Conservation (phyloP, 306 rosid genomes). For the Bauhinia variegata region DNA sequence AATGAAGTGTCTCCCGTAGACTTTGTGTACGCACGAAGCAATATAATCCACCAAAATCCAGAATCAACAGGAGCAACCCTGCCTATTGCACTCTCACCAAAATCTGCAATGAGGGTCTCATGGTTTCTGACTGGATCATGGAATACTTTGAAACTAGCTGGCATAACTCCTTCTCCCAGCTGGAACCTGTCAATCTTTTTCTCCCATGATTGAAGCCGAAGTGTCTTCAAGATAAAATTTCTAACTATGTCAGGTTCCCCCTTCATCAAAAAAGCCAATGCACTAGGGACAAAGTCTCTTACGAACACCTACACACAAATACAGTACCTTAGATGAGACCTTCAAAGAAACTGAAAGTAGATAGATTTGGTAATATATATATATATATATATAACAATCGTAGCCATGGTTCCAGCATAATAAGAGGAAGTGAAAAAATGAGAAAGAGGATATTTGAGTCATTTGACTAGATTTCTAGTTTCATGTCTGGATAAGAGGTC, state of each 20-base stretch:
- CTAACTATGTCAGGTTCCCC: conserved; percentile 81
- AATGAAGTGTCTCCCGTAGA: conserved; percentile 84
- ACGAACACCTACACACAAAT: conserved; percentile 72
- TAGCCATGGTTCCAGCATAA: conserved; percentile 8
- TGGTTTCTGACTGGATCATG: conserved; percentile 73
- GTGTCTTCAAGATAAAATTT: conserved; percentile 78
- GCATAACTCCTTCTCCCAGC: conserved; percentile 97
- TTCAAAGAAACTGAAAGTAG: conserved; percentile 25
- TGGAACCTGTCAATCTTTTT: conserved; percentile 85
- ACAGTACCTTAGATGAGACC: conserved; percentile 30
- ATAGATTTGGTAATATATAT: conserved; percentile 5
- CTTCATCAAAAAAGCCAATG: conserved; percentile 82
- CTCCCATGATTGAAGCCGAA: conserved; percentile 94
- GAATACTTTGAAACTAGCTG: conserved; percentile 92
- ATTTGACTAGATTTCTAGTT: neutral
- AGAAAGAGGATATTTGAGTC: neutral
- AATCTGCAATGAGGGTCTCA: conserved; percentile 84
- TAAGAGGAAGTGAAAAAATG: conserved; percentile 14
- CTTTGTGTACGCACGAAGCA: conserved; percentile 91
- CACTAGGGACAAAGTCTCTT: conserved; percentile 93
- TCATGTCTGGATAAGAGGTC: neutral
- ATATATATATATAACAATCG: conserved; percentile 4
- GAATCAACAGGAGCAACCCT: conserved; percentile 99
- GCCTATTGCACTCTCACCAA: conserved; percentile 96
- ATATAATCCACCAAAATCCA: conserved; percentile 97